A percentile compares a stretch with the other conserved stretches of the same genome.
These are phyloP conservation scores for Fusarium chaquense DNA, from an alignment of 2,329 filamentous ascomycete genomes.

Conservation along the genomic window DNA sequence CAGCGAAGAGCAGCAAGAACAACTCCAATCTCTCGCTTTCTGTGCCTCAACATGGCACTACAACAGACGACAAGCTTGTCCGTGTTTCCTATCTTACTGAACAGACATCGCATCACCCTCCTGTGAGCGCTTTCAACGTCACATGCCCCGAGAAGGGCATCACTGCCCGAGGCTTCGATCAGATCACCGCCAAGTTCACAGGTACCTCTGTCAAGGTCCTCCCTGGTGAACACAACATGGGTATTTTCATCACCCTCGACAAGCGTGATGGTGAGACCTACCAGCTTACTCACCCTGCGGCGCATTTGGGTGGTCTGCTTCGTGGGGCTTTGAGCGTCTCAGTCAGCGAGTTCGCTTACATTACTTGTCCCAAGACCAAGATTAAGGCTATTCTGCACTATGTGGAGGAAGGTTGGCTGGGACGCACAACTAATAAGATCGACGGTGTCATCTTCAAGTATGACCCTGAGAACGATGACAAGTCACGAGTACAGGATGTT, in stretches of 20 bases:
- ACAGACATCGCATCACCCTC: constrained; percentile 97
- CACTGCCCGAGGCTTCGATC: constrained; percentile 89
- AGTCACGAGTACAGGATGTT: constrained; percentile 84
- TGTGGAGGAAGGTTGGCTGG: constrained; percentile 93
- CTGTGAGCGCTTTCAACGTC: constrained; percentile 95
- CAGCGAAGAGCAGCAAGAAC: constrained; percentile 58
- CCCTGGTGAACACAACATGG: constrained; percentile 92
- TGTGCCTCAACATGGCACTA: constrained; percentile 61
- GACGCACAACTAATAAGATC: constrained; percentile 90
- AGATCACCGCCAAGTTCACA: constrained; percentile 97
- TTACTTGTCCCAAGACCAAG: constrained; percentile 89
- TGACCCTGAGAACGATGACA: constrained; percentile 86
- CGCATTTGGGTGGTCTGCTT: constrained; percentile 88
- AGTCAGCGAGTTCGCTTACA: constrained; percentile 88
- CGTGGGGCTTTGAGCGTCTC: constrained; percentile 89
- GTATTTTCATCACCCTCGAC: constrained; percentile 91
- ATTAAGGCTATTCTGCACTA: constrained; percentile 95
- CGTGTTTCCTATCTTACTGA: constrained; percentile 95
- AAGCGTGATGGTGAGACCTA: constrained; percentile 89
- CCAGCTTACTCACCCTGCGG: constrained; percentile 93
- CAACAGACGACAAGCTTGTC: constrained; percentile 65
- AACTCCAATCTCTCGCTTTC: constrained; percentile 64
- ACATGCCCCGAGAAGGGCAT: constrained; percentile 93
- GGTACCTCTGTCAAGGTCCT: constrained; percentile 93
- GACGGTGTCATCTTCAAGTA: constrained; percentile 93